Conservation (phyloP, 2,329 filamentous ascomycete genomes). For the Arachnopeziza araneosa region DNA sequence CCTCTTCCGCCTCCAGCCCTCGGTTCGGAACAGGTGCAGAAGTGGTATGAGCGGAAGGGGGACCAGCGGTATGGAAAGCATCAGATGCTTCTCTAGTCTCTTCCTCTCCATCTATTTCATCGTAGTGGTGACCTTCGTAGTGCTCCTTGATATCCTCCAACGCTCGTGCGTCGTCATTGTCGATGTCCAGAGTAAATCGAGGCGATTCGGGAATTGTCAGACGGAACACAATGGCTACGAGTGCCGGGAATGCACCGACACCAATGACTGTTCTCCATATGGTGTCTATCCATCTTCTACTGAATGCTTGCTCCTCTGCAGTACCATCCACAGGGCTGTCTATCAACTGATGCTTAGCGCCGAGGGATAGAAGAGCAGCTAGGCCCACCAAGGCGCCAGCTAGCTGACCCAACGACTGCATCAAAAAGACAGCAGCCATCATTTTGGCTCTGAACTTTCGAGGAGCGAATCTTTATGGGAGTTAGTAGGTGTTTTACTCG, state of each 20-base stretch:
- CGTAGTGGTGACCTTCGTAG: too few relatives aligned
- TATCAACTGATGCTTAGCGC: background rate
- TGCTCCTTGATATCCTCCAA: too few relatives aligned
- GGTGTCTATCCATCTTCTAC: background rate
- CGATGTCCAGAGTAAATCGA: background rate
- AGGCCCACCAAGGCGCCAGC: background rate
- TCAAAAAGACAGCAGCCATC: background rate
- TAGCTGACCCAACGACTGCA: background rate
- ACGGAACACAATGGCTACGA: background rate
- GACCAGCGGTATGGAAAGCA: too few relatives aligned
- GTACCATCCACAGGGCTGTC: background rate
- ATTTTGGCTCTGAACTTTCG: background rate
- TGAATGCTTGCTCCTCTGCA: background rate
- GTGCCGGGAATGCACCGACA: background rate
- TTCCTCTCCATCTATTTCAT: too few relatives aligned
- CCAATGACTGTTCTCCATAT: background rate
- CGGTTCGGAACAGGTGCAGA: too few relatives aligned
- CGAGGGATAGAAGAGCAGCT: too few relatives aligned
- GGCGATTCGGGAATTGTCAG: background rate
- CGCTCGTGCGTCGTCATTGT: background rate
- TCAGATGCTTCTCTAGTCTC: too few relatives aligned
- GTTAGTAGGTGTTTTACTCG: too few relatives aligned
- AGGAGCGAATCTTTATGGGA: background rate
- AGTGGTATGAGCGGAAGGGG: too few relatives aligned
- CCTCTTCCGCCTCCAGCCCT: too few relatives aligned